Percentiles rank a stretch among this genome's conserved stretches.
These are phyloP conservation scores for Ceratocystis cubensis DNA, from an alignment of 2,329 filamentous ascomycete species.

Conservation along the genomic window DNA sequence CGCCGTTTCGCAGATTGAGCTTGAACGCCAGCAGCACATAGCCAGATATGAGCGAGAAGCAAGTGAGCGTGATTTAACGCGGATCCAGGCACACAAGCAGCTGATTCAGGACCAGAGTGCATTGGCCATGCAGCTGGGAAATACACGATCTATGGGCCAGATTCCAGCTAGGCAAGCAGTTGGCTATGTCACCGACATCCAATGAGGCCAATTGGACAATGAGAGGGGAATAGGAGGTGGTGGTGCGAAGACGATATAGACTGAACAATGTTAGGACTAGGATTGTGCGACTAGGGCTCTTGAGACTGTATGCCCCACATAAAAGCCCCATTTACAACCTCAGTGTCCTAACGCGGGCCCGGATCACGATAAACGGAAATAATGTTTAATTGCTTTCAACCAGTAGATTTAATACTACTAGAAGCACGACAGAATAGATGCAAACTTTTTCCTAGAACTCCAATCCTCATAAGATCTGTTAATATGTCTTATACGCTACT, in stretches of 20 bases:
- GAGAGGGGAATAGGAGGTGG: neutral
- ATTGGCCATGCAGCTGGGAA: slow-evolving; percentile 35
- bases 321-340: slow-evolving; percentile 19
- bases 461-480: neutral
- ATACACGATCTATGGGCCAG: slow-evolving; percentile 25
- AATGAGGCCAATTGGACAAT: neutral
- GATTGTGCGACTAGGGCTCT: neutral
- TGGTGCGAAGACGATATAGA: neutral
- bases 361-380: neutral
- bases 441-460: neutral
- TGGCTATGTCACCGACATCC: slow-evolving; percentile 36
- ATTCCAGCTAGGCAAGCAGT: slow-evolving; percentile 35
- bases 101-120: slow-evolving; percentile 38
- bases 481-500: neutral
- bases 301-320: slow-evolving; percentile 1
- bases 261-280: neutral
- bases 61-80: slow-evolving; percentile 34
- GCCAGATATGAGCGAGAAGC: slow-evolving; percentile 37
- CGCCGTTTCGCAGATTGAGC: slow-evolving; percentile 37
- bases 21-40: slow-evolving; percentile 38
- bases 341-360: slow-evolving; percentile 12
- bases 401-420: neutral
- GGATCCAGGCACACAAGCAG: slow-evolving; percentile 40
- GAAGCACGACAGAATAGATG: neutral
- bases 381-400: neutral